Conservation (phyloP, 2,329 filamentous ascomycete genomes). For the Apiospora kogelbergensis region DNA sequence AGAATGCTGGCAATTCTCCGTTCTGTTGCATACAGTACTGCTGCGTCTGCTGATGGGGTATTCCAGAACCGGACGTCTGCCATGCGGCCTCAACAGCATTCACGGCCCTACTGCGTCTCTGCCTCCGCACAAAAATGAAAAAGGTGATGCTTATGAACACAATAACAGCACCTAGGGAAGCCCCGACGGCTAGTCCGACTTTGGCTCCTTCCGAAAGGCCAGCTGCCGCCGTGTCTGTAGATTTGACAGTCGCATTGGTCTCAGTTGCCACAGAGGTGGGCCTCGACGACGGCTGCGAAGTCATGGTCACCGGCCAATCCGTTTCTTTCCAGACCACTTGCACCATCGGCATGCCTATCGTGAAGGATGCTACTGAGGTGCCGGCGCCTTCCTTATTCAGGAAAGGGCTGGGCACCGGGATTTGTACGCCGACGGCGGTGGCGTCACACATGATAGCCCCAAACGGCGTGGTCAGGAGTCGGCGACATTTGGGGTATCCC, state of each 20-base stretch:
- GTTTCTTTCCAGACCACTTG: background rate
- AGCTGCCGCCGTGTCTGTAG: background rate
- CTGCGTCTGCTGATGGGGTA: background rate
- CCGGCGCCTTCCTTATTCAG: background rate
- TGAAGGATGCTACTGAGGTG: background rate
- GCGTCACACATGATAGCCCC: background rate
- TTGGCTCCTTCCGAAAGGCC: conserved; percentile 8
- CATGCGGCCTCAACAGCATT: too few relatives aligned
- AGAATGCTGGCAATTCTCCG: background rate
- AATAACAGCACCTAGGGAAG: conserved; percentile 1
- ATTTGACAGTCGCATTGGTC: background rate
- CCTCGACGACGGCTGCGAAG: conserved; percentile 7
- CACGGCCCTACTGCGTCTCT: background rate
- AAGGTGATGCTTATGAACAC: background rate
- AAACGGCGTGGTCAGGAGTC: background rate
- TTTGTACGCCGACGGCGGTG: background rate
- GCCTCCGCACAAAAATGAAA: background rate
- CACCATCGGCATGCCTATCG: background rate
- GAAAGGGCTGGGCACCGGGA: background rate
- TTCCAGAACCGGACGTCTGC: background rate
- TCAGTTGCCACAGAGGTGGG: conserved; percentile 8
- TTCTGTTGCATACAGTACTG: background rate
- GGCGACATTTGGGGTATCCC: background rate
- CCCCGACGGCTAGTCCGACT: conserved; percentile 9
- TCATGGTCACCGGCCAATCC: conserved; percentile 9